These are phyloP conservation scores for Penicillium hordei DNA, from an alignment of 2,329 filamentous ascomycete species.

Conservation along the genomic window DNA sequence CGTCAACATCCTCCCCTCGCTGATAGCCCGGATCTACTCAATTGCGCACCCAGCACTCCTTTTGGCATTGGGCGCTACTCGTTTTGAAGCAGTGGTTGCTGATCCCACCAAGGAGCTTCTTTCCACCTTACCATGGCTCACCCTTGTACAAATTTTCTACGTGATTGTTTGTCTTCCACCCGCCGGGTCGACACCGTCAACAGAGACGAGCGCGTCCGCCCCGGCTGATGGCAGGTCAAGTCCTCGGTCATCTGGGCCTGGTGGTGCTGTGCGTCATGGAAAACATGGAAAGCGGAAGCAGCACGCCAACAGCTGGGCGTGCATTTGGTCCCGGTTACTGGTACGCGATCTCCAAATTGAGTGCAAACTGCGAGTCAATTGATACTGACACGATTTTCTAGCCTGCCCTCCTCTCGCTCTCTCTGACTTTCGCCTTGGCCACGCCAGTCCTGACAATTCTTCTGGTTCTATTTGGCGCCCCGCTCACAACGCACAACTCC, in stretches of 20 bases:
- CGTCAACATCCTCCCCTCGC: slow-evolving; percentile 49
- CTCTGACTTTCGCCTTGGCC: slow-evolving; percentile 51
- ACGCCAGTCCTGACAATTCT: slow-evolving; percentile 59
- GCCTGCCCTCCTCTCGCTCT: slow-evolving; percentile 69
- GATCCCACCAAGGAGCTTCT: slow-evolving; percentile 67
- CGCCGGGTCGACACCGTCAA: slow-evolving; percentile 41
- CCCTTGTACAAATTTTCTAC: slow-evolving; percentile 62
- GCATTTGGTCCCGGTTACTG: slow-evolving; percentile 27
- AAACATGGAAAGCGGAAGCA: slow-evolving; percentile 28
- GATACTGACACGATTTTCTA: slow-evolving; percentile 38
- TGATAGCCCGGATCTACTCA: slow-evolving; percentile 57
- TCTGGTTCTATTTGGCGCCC: slow-evolving; percentile 87
- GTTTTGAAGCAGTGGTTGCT: slow-evolving; percentile 66
- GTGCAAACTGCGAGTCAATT: not conserved
- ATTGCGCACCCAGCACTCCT: slow-evolving; percentile 69
- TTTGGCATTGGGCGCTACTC: slow-evolving; percentile 61
- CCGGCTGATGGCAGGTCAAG: slow-evolving; percentile 14
- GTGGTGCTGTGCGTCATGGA: slow-evolving; percentile 15
- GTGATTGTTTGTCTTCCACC: slow-evolving; percentile 60
- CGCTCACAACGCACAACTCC: slow-evolving; percentile 73
- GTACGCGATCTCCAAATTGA: slow-evolving; percentile 21
- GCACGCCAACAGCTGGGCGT: slow-evolving; percentile 14
- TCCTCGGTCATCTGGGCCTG: slow-evolving; percentile 12
- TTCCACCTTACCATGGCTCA: slow-evolving; percentile 61
- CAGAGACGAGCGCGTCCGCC: slow-evolving; percentile 5